Evolutionary conservation across 2,329 filamentous ascomycete genomes (phyloP).

Genomic region (Aspergillus phoenicis): DNA sequence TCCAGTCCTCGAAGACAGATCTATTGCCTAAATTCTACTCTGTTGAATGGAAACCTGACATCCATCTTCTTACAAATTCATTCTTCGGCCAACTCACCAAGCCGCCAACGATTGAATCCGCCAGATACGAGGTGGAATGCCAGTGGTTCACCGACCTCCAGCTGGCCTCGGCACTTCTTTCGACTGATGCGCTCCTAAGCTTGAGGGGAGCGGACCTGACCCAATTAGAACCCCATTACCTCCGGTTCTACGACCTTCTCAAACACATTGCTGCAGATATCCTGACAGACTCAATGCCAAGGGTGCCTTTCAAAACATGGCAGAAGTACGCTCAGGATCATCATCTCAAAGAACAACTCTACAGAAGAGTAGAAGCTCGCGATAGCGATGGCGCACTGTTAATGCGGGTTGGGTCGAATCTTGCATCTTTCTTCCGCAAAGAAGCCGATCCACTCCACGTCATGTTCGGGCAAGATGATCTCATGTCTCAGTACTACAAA

Average conservation of each 20-base stretch:
- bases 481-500: slow-evolving; percentile 35
- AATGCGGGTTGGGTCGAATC: slow-evolving; percentile 35
- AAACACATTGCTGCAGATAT: slow-evolving; percentile 23
- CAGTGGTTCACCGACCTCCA: slow-evolving; percentile 31
- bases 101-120: neutral
- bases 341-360: slow-evolving; percentile 27
- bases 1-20: neutral
- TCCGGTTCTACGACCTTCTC: slow-evolving; percentile 35
- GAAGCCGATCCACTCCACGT: slow-evolving; percentile 36
- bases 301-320: slow-evolving; percentile 28
- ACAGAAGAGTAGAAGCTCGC: slow-evolving; percentile 23
- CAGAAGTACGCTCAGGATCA: slow-evolving; percentile 20
- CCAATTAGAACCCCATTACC: slow-evolving; percentile 29
- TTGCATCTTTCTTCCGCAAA: slow-evolving; percentile 29
- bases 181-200: slow-evolving; percentile 26
- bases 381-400: slow-evolving; percentile 35
- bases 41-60: slow-evolving; percentile 32
- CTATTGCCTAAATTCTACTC: neutral
- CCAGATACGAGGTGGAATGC: slow-evolving; percentile 13
- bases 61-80: too few species aligned
- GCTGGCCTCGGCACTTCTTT: slow-evolving; percentile 31
- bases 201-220: slow-evolving; percentile 8
- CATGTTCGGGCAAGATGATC: slow-evolving; percentile 37
- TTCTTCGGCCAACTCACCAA: neutral
- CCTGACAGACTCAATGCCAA: slow-evolving; percentile 25